These are phyloP conservation scores for Selenicereus undatus DNA, from an alignment of 148 eudicot species.

Conservation along the genomic window DNA sequence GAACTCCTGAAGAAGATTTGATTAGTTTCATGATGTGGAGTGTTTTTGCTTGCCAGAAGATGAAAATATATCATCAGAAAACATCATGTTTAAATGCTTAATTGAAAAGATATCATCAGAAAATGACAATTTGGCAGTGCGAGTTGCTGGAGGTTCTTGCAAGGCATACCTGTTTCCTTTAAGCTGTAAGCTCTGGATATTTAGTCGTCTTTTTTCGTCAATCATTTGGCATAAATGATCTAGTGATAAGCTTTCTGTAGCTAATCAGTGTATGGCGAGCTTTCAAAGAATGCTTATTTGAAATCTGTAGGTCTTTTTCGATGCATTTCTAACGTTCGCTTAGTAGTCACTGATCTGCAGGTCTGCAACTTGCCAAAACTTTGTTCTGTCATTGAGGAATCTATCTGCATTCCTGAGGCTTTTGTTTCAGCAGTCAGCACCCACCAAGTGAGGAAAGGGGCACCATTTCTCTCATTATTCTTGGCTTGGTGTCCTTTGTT, in stretches of 20 bases:
- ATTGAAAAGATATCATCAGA: slow-evolving; percentile 10
- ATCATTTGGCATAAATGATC: neutral
- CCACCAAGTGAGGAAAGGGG: too few relatives aligned
- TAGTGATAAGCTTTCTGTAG: neutral
- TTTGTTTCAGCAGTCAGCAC: too few relatives aligned
- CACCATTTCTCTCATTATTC: too few relatives aligned
- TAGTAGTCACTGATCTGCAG: slow-evolving; percentile 28
- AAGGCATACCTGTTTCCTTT: slow-evolving; percentile 29
- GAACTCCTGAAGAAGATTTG: too few relatives aligned
- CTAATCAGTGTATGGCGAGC: neutral
- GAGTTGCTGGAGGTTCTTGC: slow-evolving; percentile 29
- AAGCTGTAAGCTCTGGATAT: neutral
- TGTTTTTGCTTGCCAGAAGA: too few relatives aligned
- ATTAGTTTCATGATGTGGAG: too few relatives aligned
- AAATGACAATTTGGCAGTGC: slow-evolving; percentile 20
- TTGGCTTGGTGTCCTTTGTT: too few relatives aligned
- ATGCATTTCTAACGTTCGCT: neutral
- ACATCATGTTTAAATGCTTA: neutral
- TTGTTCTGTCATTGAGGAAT: slow-evolving; percentile 63
- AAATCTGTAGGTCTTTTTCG: slow-evolving; percentile 6
- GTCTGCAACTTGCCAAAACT: slow-evolving; percentile 43
- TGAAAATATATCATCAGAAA: too few relatives aligned
- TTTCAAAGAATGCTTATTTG: slow-evolving; percentile 11
- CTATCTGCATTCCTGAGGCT: slow-evolving; percentile 80
- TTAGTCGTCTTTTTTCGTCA: neutral